Percentiles rank a stretch among this genome's conserved stretches.
phyloP scores from a whole-genome alignment of 2,329 filamentous ascomycete genomes.

The Fonsecaea pedrosoi region DNA sequence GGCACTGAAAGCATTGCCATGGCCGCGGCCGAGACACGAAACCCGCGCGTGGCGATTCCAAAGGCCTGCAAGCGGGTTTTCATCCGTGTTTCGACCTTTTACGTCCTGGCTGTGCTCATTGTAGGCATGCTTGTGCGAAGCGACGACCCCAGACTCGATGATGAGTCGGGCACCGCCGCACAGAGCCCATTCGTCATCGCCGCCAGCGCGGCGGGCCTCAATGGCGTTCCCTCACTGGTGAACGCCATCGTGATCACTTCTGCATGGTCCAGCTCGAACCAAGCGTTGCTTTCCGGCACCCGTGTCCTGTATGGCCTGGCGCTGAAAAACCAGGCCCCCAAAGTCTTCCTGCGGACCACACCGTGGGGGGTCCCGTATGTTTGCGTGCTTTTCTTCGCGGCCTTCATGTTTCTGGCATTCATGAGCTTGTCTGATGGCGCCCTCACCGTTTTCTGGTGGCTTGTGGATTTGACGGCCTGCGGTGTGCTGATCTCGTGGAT shows the following conservation, averaged over 20 bases:
- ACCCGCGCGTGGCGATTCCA: constrained; percentile 50
- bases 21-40: constrained; percentile 50
- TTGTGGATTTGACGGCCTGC: constrained; percentile 66
- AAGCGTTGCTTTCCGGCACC: constrained; percentile 48
- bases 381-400: constrained; percentile 36
- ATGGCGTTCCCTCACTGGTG: constrained; percentile 48
- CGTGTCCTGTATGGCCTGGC: constrained; percentile 50
- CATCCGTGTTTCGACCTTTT: constrained; percentile 50
- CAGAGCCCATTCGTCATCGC: constrained; percentile 62
- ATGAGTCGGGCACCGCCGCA: constrained; percentile 47
- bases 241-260: constrained; percentile 51
- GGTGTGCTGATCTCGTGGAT: constrained; percentile 71
- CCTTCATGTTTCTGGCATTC: constrained; percentile 40
- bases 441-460: constrained; percentile 70
- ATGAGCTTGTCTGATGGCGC: constrained; percentile 52
- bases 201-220: constrained; percentile 48
- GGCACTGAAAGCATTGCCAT: constrained; percentile 52
- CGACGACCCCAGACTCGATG: constrained; percentile 43
- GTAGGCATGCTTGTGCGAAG: constrained; percentile 50
- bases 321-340: constrained; percentile 48
- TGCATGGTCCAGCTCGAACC: constrained; percentile 53
- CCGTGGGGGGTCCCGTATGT: constrained; percentile 38
- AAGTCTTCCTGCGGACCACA: constrained; percentile 42
- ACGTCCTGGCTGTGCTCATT: constrained; percentile 46
- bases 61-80: constrained; percentile 52